Evolutionary conservation across 2,329 filamentous ascomycete species (phyloP).

Genomic region (Trichoderma sp.): DNA sequence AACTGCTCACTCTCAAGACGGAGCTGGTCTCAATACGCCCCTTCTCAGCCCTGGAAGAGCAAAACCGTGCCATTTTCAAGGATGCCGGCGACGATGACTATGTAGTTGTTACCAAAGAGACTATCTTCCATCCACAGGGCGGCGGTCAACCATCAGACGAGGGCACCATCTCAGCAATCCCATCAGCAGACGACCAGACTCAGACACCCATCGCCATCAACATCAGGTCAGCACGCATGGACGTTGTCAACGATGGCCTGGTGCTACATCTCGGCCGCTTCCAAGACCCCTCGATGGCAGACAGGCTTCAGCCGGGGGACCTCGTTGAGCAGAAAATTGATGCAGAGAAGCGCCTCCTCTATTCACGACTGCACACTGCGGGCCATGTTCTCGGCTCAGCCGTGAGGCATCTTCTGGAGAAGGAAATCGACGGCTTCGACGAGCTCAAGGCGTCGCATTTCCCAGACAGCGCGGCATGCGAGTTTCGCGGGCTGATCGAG

Average conservation of each 20-base stretch:
- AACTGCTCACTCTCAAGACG: slow-evolving; percentile 48
- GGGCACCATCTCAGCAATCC: slow-evolving; percentile 57
- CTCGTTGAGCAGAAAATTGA: slow-evolving; percentile 62
- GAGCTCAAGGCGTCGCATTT: slow-evolving; percentile 74
- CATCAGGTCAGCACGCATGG: slow-evolving; percentile 61
- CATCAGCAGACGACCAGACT: slow-evolving; percentile 26
- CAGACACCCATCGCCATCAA: slow-evolving; percentile 40
- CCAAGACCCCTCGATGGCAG: slow-evolving; percentile 30
- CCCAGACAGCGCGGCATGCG: slow-evolving; percentile 66
- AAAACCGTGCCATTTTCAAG: slow-evolving; percentile 62
- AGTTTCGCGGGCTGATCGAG: slow-evolving; percentile 69
- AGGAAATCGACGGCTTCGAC: slow-evolving; percentile 56
- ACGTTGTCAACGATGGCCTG: slow-evolving; percentile 51
- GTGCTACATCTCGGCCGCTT: slow-evolving; percentile 70
- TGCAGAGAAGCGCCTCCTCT: slow-evolving; percentile 59
- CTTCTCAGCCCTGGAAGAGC: slow-evolving; percentile 53
- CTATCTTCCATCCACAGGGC: slow-evolving; percentile 77
- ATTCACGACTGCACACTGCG: slow-evolving; percentile 72
- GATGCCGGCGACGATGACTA: slow-evolving; percentile 52
- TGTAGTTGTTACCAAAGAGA: slow-evolving; percentile 63
- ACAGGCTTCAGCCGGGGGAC: slow-evolving; percentile 39
- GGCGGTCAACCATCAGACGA: slow-evolving; percentile 73
- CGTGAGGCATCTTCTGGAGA: slow-evolving; percentile 60
- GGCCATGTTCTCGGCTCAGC: slow-evolving; percentile 72
- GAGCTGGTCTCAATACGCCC: slow-evolving; percentile 51